A percentile compares a stretch with the other conserved stretches of the same genome.
Evolutionary conservation across 1,139 yeast genomes (phyloP).

Genomic region (Nakaseomyces glabratus): DNA sequence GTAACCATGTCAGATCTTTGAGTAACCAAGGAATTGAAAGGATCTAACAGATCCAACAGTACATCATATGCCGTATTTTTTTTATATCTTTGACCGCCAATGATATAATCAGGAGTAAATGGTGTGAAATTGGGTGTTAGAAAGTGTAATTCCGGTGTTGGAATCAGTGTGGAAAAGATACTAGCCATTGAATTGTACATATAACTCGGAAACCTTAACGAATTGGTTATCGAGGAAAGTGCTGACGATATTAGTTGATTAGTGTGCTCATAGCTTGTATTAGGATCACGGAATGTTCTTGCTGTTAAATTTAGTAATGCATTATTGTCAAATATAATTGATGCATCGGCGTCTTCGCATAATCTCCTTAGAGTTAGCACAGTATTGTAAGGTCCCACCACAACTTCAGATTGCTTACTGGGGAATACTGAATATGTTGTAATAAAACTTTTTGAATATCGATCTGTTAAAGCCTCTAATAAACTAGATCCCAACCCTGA

Average conservation of each 20-base stretch:
- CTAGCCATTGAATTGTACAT: slow-evolving; percentile 83
- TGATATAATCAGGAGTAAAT: slow-evolving; percentile 55
- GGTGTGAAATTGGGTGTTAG: slow-evolving; percentile 84
- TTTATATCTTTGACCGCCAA: slow-evolving; percentile 51
- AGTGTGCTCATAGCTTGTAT: slow-evolving; percentile 53
- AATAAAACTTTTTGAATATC: slow-evolving; percentile 72
- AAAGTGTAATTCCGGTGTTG: slow-evolving; percentile 86
- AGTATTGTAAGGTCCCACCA: slow-evolving; percentile 93
- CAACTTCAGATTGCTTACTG: slow-evolving; percentile 76
- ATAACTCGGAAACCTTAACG: slow-evolving; percentile 85
- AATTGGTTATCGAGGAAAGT: slow-evolving; percentile 76
- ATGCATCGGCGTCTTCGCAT: slow-evolving; percentile 77
- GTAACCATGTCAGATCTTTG: slow-evolving; percentile 41
- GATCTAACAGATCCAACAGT: slow-evolving; percentile 71
- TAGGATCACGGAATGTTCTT: slow-evolving; percentile 33
- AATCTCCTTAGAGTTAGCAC: slow-evolving; percentile 71
- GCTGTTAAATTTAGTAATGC: slow-evolving; percentile 51
- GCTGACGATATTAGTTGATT: slow-evolving; percentile 82
- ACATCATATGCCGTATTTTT: slow-evolving; percentile 79
- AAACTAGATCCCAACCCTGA: slow-evolving; percentile 86
- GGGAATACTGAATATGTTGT: slow-evolving; percentile 88
- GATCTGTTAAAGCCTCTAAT: slow-evolving; percentile 68
- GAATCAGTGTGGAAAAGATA: slow-evolving; percentile 71
- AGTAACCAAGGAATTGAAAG: slow-evolving; percentile 63
- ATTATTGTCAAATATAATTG: slow-evolving; percentile 82